These are phyloP conservation scores for Thermomyces lanuginosus DNA, from an alignment of 2,329 filamentous ascomycete species.

Conservation along the genomic window DNA sequence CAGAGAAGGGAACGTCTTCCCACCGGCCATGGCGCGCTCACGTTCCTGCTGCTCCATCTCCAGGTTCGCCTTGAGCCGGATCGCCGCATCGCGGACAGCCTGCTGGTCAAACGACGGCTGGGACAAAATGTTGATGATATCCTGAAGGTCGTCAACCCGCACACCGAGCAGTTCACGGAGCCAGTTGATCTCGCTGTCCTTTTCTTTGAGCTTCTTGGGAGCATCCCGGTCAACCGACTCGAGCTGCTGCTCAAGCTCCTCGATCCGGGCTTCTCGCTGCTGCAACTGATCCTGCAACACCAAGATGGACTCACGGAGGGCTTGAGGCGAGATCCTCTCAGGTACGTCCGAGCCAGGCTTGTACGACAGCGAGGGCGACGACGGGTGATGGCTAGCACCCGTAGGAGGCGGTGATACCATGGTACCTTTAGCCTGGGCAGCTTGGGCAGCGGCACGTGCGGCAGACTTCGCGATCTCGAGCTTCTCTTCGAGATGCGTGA, in stretches of 20 bases:
- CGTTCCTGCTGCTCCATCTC: slow-evolving; percentile 97
- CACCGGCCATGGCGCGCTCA: slow-evolving; percentile 62
- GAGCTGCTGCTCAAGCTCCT: slow-evolving; percentile 62
- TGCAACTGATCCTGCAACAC: slow-evolving; percentile 94
- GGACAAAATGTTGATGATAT: slow-evolving; percentile 69
- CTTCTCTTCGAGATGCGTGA: slow-evolving; percentile 74
- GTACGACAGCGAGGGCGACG: slow-evolving; percentile 32
- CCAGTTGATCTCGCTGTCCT: slow-evolving; percentile 89
- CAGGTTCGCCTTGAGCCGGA: slow-evolving; percentile 80
- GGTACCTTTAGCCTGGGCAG: slow-evolving; percentile 44
- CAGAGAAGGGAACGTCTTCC: slow-evolving; percentile 52
- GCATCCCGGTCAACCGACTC: slow-evolving; percentile 58
- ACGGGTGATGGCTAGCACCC: slow-evolving; percentile 25
- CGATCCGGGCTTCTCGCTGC: slow-evolving; percentile 77
- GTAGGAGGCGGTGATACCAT: slow-evolving; percentile 17
- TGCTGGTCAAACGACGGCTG: slow-evolving; percentile 61
- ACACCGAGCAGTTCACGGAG: slow-evolving; percentile 84
- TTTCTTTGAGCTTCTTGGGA: slow-evolving; percentile 68
- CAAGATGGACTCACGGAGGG: slow-evolving; percentile 86
- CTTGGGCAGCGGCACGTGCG: slow-evolving; percentile 64
- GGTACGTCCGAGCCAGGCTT: slow-evolving; percentile 38
- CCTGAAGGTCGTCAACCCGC: slow-evolving; percentile 75
- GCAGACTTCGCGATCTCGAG: slow-evolving; percentile 79
- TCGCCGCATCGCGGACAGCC: slow-evolving; percentile 73
- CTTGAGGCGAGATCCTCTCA: slow-evolving; percentile 85